These are phyloP conservation scores for Malus hybrid DNA, from an alignment of 331 rosid genomes.

Conservation along the genomic window DNA sequence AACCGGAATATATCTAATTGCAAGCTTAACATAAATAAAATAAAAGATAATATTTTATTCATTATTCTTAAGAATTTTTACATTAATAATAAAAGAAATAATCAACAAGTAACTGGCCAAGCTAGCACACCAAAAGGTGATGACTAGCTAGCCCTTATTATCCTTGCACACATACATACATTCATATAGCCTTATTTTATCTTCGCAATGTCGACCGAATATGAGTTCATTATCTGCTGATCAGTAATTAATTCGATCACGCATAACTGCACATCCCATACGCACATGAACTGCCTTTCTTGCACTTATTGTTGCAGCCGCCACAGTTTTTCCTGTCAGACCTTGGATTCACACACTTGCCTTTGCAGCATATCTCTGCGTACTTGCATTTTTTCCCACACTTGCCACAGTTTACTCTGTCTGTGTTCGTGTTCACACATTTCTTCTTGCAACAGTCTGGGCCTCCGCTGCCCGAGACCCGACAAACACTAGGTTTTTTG, in stretches of 20 bases:
- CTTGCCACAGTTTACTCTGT: slow-evolving; percentile 48
- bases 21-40: too few relatives aligned
- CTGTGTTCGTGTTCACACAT: slow-evolving; percentile 43
- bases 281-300: slow-evolving; percentile 28
- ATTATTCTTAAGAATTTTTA: too few relatives aligned
- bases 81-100: too few relatives aligned
- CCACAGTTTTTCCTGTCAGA: slow-evolving; percentile 46
- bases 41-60: too few relatives aligned
- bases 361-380: slow-evolving; percentile 56
- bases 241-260: background rate
- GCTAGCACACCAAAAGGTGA: too few relatives aligned
- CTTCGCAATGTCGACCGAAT: background rate
- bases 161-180: too few relatives aligned
- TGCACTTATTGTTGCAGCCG: slow-evolving; percentile 39
- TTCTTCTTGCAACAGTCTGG: slow-evolving; percentile 44
- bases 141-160: too few relatives aligned
- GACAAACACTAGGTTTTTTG: slow-evolving; percentile 42
- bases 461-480: slow-evolving; percentile 31
- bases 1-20: too few relatives aligned
- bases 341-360: slow-evolving; percentile 43
- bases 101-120: too few relatives aligned
- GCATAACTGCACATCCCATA: slow-evolving; percentile 68
- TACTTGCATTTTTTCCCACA: slow-evolving; percentile 58
- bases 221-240: too few relatives aligned
- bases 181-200: too few relatives aligned